A percentile compares a stretch with the other conserved stretches of the same genome.
Evolutionary conservation across 805 yeast genomes (phyloP).

Genomic region (Zygotorulaspora chibaensis): DNA sequence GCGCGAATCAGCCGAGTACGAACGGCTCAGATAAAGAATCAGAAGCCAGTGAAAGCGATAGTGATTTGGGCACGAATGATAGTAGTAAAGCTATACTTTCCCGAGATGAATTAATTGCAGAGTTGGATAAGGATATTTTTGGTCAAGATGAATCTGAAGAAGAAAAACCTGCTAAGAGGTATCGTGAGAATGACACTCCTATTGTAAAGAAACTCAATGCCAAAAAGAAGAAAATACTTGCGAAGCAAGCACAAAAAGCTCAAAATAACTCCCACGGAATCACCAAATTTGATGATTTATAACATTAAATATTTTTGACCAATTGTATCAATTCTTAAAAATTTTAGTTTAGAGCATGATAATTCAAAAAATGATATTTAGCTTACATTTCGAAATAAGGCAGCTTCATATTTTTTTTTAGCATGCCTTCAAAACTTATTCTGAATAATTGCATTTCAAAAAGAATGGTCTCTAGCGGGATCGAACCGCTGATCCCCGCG

Average conservation of each 20-base stretch:
- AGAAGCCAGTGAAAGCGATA: slow-evolving; percentile 18
- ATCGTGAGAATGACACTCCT: slow-evolving; percentile 1
- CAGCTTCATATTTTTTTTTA: no score
- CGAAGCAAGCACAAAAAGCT: slow-evolving; percentile 22
- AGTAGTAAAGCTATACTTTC: slow-evolving; percentile 14
- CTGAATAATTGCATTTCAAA: neutral
- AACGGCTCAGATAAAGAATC: slow-evolving; percentile 15
- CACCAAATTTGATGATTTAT: slow-evolving; percentile 58
- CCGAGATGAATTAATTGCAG: slow-evolving; percentile 32
- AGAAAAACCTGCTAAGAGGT: slow-evolving; percentile 15
- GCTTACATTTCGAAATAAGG: no score
- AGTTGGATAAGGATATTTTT: slow-evolving; percentile 28
- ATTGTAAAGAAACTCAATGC: slow-evolving; percentile 5
- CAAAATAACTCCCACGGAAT: slow-evolving; percentile 62
- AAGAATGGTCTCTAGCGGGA: slow-evolving; percentile 14
- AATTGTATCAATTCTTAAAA: no score
- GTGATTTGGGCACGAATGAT: slow-evolving; percentile 13
- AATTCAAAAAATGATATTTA: no score
- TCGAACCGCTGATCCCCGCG: slow-evolving; percentile 19
- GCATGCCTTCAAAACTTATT: no score
- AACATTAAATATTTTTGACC: neutral
- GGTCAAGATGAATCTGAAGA: slow-evolving; percentile 14
- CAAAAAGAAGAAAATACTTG: slow-evolving; percentile 7
- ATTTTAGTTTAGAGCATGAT: no score
- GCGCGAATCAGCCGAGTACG: neutral